phyloP scores from a whole-genome alignment of 192 early-diverging fungal genomes.

The Cladochytrium replicatum region DNA sequence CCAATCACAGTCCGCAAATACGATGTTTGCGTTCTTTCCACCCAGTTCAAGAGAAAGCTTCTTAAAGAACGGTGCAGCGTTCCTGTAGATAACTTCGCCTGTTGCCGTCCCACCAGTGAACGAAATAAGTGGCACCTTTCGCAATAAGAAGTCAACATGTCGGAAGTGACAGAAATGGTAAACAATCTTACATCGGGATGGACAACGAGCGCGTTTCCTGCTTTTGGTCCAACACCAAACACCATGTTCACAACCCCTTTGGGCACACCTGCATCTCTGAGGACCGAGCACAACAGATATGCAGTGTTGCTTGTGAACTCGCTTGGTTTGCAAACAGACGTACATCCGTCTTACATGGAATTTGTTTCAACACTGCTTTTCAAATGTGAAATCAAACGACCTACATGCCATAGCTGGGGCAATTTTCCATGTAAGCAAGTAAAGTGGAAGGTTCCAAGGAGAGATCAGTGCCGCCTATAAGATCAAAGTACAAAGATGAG shows the following conservation, averaged over 20 bases:
- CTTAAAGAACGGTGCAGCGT: slow-evolving; percentile 57
- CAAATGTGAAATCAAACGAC: slow-evolving; percentile 1
- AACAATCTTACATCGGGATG: slow-evolving; percentile 56
- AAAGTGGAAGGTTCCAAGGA: slow-evolving; percentile 51
- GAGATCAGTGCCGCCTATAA: slow-evolving; percentile 55
- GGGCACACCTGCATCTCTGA: slow-evolving; percentile 61
- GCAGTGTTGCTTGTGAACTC: slow-evolving; percentile 38
- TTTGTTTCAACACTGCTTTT: background rate
- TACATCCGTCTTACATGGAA: slow-evolving; percentile 50
- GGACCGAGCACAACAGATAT: slow-evolving; percentile 48
- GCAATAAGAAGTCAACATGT: slow-evolving; percentile 9
- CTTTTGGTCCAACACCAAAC: slow-evolving; percentile 58
- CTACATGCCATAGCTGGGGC: slow-evolving; percentile 60
- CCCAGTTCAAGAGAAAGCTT: slow-evolving; percentile 71
- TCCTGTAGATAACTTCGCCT: slow-evolving; percentile 49
- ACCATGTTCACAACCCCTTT: slow-evolving; percentile 75
- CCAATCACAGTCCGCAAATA: slow-evolving; percentile 68
- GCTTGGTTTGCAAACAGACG: slow-evolving; percentile 66
- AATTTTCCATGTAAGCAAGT: slow-evolving; percentile 71
- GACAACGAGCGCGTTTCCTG: slow-evolving; percentile 59
- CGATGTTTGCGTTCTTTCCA: slow-evolving; percentile 73
- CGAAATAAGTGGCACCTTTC: background rate
- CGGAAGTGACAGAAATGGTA: slow-evolving; percentile 75
- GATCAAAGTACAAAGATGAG: background rate
- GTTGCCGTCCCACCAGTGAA: slow-evolving; percentile 38